A percentile compares a stretch with the other conserved stretches of the same genome.
Evolutionary conservation across 1,284 basidiomycete species (phyloP).

Genomic region (Crepidotus sp.): DNA sequence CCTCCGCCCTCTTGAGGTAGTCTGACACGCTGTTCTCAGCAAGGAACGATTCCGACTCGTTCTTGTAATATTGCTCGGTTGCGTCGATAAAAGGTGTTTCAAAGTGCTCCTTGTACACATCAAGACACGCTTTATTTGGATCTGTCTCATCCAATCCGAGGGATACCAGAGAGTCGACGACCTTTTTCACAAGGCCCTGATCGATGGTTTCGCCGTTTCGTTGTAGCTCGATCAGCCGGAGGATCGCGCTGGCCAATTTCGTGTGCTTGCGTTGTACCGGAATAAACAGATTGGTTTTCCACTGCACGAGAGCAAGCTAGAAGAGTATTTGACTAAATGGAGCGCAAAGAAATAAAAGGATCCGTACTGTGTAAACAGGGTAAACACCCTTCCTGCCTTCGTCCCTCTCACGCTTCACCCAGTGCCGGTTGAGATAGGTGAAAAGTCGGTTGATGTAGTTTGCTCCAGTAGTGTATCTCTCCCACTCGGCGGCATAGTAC

Average conservation of each 20-base stretch:
- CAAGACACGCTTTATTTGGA: constrained; percentile 86
- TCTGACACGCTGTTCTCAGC: constrained; percentile 89
- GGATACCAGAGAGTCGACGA: constrained; percentile 94
- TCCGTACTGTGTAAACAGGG: constrained; percentile 86
- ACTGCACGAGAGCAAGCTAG: constrained; percentile 91
- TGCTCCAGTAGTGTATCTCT: constrained; percentile 92
- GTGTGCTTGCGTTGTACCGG: constrained; percentile 75
- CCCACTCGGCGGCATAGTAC: constrained; percentile 93
- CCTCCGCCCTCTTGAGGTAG: constrained; percentile 96
- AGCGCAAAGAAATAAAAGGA: constrained; percentile 1
- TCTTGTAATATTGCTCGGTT: constrained; percentile 87
- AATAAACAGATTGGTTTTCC: constrained; percentile 90
- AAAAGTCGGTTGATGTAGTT: constrained; percentile 95
- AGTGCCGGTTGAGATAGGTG: constrained; percentile 96
- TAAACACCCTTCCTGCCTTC: constrained; percentile 96
- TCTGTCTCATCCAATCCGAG: constrained; percentile 91
- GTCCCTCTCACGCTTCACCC: constrained; percentile 98
- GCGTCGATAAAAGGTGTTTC: constrained; percentile 84
- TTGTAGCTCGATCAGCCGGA: constrained; percentile 88
- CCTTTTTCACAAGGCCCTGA: constrained; percentile 89
- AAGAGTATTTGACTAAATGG: constrained; percentile 1
- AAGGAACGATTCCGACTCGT: constrained; percentile 88
- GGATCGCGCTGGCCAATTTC: constrained; percentile 82
- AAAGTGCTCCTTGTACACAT: constrained; percentile 91
- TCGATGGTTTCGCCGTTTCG: constrained; percentile 94